Evolutionary conservation across 2,329 filamentous ascomycete species (phyloP).

Genomic region (Hypoxylon rubiginosum): DNA sequence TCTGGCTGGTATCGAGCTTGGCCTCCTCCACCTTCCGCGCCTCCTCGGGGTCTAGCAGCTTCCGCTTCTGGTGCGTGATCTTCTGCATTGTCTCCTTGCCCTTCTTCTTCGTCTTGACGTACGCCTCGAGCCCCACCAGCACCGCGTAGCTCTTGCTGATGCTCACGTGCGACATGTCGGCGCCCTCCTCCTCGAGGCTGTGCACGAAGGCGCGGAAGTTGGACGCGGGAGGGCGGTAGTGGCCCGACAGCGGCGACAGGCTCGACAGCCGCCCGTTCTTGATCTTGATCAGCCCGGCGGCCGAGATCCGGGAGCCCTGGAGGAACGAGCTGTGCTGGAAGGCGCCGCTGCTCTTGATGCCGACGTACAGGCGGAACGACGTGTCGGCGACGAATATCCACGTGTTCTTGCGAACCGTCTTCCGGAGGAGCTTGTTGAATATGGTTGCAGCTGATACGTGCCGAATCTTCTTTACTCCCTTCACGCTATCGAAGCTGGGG

Average conservation of each 20-base stretch:
- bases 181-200: slow-evolving; percentile 77
- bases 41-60: slow-evolving; percentile 72
- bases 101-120: slow-evolving; percentile 76
- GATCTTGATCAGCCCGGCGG: slow-evolving; percentile 88
- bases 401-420: slow-evolving; percentile 85
- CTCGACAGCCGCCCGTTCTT: slow-evolving; percentile 82
- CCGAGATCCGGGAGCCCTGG: slow-evolving; percentile 82
- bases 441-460: slow-evolving; percentile 80
- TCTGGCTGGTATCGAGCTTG: slow-evolving; percentile 71
- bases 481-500: slow-evolving; percentile 71
- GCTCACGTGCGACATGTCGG: slow-evolving; percentile 82
- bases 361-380: slow-evolving; percentile 85
- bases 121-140: slow-evolving; percentile 84
- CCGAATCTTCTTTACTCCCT: slow-evolving; percentile 66
- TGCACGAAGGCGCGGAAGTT: slow-evolving; percentile 88
- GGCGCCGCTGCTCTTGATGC: slow-evolving; percentile 88
- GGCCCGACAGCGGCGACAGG: slow-evolving; percentile 79
- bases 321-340: slow-evolving; percentile 95
- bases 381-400: slow-evolving; percentile 96
- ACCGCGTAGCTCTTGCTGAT: slow-evolving; percentile 87
- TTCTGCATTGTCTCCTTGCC: slow-evolving; percentile 69
- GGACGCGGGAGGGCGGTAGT: slow-evolving; percentile 85
- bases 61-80: slow-evolving; percentile 67
- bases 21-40: slow-evolving; percentile 69
- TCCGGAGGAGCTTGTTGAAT: slow-evolving; percentile 82